These are phyloP conservation scores for Penicillium odoratum DNA, from an alignment of 495 filamentous ascomycete species.

Conservation along the genomic window DNA sequence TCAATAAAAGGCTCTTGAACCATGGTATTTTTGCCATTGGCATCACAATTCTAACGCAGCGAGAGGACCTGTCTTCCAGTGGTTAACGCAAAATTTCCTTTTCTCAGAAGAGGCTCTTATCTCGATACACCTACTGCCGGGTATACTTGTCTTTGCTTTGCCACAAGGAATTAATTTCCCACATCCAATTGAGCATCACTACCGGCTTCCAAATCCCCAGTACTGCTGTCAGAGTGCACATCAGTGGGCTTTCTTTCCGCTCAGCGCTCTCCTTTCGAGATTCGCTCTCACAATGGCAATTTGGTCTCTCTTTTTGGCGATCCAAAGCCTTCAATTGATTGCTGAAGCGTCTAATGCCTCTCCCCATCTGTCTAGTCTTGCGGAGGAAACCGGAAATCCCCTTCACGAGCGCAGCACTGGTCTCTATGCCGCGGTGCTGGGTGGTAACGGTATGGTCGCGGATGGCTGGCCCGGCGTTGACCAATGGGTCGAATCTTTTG, in stretches of 20 bases:
- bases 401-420: conserved; percentile 21
- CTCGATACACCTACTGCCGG: too few species aligned
- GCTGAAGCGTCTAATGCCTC: neutral
- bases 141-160: too few species aligned
- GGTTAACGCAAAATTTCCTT: too few species aligned
- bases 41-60: neutral
- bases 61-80: neutral
- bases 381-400: conserved; percentile 15
- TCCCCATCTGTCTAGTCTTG: neutral
- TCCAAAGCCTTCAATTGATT: conserved; percentile 1
- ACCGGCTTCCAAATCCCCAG: neutral
- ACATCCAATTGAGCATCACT: neutral
- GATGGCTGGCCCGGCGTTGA: conserved; percentile 22
- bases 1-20: neutral
- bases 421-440: conserved; percentile 22
- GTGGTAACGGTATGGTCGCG: conserved; percentile 19
- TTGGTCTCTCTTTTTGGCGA: neutral
- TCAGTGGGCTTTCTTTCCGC: neutral
- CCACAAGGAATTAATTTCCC: neutral
- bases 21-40: neutral
- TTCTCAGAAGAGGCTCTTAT: too few species aligned
- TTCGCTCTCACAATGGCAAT: neutral
- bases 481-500: conserved; percentile 22
- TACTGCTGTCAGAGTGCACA: neutral
- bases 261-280: neutral